Conservation (phyloP, 805 yeast species). For the Candida piceae region DNA sequence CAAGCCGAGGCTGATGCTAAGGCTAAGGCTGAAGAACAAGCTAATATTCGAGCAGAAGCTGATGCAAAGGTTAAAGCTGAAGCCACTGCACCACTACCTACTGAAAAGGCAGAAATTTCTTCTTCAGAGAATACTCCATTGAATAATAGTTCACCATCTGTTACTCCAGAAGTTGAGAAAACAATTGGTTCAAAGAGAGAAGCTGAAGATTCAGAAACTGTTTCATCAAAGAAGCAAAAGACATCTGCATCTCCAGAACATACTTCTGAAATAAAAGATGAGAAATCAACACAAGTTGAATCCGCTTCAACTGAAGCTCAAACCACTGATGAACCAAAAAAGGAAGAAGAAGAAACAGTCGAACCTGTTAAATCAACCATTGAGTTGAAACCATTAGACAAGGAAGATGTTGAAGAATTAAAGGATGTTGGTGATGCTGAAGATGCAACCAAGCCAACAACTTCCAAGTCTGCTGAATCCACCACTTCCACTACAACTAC, state of each 20-base stretch:
- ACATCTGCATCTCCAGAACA: not conserved
- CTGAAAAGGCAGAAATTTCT: no score
- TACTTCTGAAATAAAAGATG: conserved; percentile 1
- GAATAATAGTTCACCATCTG: no score
- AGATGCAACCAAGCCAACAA: conserved; percentile 11
- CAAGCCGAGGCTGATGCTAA: no score
- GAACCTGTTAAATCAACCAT: conserved; percentile 17
- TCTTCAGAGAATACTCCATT: no score
- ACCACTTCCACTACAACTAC: not conserved
- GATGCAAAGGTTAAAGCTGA: no score
- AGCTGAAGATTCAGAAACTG: conserved; percentile 3
- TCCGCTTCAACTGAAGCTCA: conserved; percentile 1
- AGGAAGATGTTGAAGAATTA: conserved; percentile 25
- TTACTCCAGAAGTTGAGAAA: no score
- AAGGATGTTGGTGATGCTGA: conserved; percentile 10
- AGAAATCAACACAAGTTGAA: not conserved
- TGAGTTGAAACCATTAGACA: conserved; percentile 29
- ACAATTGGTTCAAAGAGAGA: conserved; percentile 9
- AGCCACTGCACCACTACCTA: conserved; percentile 4
- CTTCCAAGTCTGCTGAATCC: not conserved
- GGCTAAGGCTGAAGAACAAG: no score
- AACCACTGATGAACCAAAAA: conserved; percentile 1
- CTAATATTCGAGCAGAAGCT: no score
- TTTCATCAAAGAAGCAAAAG: conserved; percentile 11
- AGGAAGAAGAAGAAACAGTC: conserved; percentile 2